phyloP scores from a whole-genome alignment of 192 early-diverging fungal species.

The Umbelopsis vinacea region DNA sequence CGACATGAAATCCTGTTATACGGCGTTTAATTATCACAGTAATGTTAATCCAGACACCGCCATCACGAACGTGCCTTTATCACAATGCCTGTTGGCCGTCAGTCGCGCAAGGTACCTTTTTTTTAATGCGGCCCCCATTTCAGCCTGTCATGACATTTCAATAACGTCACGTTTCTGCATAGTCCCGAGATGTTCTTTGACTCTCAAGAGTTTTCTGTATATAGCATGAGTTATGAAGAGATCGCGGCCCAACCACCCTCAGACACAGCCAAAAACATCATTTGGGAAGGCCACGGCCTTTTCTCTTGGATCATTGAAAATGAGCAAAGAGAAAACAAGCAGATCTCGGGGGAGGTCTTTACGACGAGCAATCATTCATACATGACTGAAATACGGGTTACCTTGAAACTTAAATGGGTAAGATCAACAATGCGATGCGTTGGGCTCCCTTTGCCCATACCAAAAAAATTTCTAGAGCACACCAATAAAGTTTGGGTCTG shows the following conservation, averaged over 20 bases:
- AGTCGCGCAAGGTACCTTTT: constrained; percentile 13
- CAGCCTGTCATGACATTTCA: not conserved
- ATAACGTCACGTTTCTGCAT: not conserved
- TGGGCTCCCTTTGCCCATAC: not conserved
- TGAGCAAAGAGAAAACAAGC: not conserved
- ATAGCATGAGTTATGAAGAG: constrained; percentile 18
- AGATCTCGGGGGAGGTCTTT: constrained; percentile 9
- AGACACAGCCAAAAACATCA: not conserved
- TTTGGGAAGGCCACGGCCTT: constrained; percentile 30
- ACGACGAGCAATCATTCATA: not conserved
- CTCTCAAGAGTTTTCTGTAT: constrained; percentile 12
- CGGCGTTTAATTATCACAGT: not conserved
- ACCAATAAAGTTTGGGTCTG: no score
- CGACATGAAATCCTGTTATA: constrained; percentile 1
- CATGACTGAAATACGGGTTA: not conserved
- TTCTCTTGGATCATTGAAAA: not conserved
- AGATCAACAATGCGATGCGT: not conserved
- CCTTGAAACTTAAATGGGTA: constrained; percentile 11
- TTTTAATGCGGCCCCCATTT: no score
- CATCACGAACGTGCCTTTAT: not conserved
- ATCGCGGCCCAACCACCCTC: not conserved
- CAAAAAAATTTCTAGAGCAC: not conserved
- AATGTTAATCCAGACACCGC: not conserved
- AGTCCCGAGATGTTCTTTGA: constrained; percentile 16
- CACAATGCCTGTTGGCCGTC: not conserved